Evolutionary conservation across 495 filamentous ascomycete species (phyloP).

Genomic region (Penicillium desertorum): DNA sequence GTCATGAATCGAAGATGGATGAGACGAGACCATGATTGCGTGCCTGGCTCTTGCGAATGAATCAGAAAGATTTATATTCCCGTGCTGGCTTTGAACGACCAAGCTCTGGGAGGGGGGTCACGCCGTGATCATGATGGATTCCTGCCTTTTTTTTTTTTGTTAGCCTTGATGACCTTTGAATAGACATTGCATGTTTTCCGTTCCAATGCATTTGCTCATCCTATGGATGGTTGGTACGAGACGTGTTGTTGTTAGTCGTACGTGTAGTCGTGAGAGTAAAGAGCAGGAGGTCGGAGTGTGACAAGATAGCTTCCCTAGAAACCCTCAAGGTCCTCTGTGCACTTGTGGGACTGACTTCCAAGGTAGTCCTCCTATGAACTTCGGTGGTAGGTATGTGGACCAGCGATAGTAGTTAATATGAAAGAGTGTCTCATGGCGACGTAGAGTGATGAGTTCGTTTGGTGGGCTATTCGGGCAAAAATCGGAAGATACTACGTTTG

Average conservation of each 20-base stretch:
- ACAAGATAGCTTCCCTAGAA: not conserved
- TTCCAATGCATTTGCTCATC: slow-evolving; percentile 27
- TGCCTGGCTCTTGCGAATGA: slow-evolving; percentile 4
- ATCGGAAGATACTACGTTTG: not conserved
- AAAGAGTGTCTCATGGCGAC: not conserved
- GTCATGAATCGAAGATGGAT: slow-evolving; percentile 17
- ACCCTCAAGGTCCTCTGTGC: slow-evolving; percentile 6
- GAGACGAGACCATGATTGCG: slow-evolving; percentile 19
- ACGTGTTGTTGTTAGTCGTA: not conserved
- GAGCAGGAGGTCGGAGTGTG: not conserved
- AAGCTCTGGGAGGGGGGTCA: slow-evolving; percentile 9
- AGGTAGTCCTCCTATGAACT: not conserved
- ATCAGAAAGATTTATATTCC: slow-evolving; percentile 1
- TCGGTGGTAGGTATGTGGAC: not conserved
- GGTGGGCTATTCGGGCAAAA: not conserved
- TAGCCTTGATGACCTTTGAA: slow-evolving; percentile 32
- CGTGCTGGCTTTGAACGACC: not conserved
- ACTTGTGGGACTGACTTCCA: not conserved
- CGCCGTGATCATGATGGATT: slow-evolving; percentile 22
- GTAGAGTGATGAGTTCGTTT: not conserved
- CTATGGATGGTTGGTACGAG: slow-evolving; percentile 7
- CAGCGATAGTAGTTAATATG: not conserved
- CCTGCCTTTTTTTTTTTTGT: slow-evolving; percentile 20
- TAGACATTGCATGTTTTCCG: slow-evolving; percentile 30
- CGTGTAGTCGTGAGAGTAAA: not conserved